These are phyloP conservation scores for Eleusine indica DNA, from an alignment of 176 grass and related monocot genomes.

Conservation along the genomic window DNA sequence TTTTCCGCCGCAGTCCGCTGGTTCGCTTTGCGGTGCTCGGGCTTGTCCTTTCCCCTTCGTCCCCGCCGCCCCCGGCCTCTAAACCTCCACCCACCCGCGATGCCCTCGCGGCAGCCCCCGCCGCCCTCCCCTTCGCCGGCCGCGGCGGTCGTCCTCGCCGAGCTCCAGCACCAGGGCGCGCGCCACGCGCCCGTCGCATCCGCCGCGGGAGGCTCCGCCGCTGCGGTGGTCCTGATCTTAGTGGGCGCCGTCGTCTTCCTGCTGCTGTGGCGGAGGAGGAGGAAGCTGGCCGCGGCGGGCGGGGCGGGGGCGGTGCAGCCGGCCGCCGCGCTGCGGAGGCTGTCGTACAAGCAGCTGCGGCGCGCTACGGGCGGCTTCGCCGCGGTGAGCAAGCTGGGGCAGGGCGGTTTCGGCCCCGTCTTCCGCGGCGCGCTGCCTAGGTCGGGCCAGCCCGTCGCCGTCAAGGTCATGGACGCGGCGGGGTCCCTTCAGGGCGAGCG, in stretches of 20 bases:
- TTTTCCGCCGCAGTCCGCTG: conserved; percentile 54
- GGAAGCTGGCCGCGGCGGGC: conserved; percentile 40
- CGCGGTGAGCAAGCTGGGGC: conserved; percentile 72
- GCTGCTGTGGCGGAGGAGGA: conserved; percentile 46
- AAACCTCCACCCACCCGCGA: conserved; percentile 22
- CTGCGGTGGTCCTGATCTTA: conserved; percentile 21
- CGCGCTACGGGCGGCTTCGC: conserved; percentile 79
- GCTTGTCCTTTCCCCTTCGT: conserved; percentile 34
- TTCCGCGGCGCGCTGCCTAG: conserved; percentile 73
- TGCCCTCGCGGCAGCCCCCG: conserved; percentile 71
- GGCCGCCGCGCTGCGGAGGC: conserved; percentile 50
- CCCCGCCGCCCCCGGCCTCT: not conserved
- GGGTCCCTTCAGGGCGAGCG: conserved; percentile 94
- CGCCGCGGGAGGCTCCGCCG: conserved; percentile 3
- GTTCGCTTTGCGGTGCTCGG: conserved; percentile 9
- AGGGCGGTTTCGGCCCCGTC: conserved; percentile 90
- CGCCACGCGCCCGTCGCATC: not conserved
- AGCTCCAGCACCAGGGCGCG: not conserved
- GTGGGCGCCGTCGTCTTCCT: conserved; percentile 38
- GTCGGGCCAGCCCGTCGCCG: conserved; percentile 64
- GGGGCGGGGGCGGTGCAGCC: conserved; percentile 13
- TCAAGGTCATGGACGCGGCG: conserved; percentile 82
- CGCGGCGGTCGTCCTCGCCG: not conserved
- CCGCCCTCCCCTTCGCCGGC: conserved; percentile 30
- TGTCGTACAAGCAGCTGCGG: conserved; percentile 78